Evolutionary conservation across 805 yeast genomes (phyloP).

Genomic region (Metschnikowia reukaufii): DNA sequence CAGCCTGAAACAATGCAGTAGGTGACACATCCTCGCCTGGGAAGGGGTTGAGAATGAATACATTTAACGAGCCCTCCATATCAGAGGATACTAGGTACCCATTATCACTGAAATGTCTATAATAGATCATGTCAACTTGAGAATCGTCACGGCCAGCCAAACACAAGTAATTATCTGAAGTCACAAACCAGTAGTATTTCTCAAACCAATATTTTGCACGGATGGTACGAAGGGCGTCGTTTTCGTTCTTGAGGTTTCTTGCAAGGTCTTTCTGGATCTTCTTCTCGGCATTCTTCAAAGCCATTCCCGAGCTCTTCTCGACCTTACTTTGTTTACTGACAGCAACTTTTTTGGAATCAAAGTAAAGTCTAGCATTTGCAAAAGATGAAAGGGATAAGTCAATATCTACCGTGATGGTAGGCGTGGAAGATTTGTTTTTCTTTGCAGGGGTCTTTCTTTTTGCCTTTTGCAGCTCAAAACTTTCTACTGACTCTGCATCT

Average conservation of each 20-base stretch:
- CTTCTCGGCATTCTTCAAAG: constrained; percentile 78
- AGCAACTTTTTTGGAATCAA: constrained; percentile 73
- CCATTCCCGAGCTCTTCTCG: constrained; percentile 70
- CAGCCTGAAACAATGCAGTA: constrained; percentile 85
- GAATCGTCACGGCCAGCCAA: constrained; percentile 80
- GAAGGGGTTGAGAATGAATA: constrained; percentile 77
- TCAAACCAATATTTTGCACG: constrained; percentile 89
- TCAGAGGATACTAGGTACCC: constrained; percentile 78
- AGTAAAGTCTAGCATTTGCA: constrained; percentile 85
- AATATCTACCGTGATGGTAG: constrained; percentile 53
- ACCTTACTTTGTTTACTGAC: constrained; percentile 78
- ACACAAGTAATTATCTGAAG: constrained; percentile 84
- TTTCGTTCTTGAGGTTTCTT: constrained; percentile 55
- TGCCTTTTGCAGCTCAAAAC: constrained; percentile 13
- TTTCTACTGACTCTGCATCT: constrained; percentile 14
- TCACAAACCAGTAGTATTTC: constrained; percentile 91
- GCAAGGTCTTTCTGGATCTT: constrained; percentile 73
- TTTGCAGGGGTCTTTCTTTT: constrained; percentile 17
- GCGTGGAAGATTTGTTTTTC: constrained; percentile 11
- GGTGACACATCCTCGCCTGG: constrained; percentile 77
- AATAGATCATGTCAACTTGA: constrained; percentile 79
- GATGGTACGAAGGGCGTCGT: constrained; percentile 52
- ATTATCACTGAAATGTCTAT: constrained; percentile 68
- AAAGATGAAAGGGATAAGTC: constrained; percentile 73
- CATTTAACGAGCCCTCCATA: constrained; percentile 69